Base-by-base conservation (phyloP, 371 early-diverging fungal species). In the Fennellomyces sp. region DNA sequence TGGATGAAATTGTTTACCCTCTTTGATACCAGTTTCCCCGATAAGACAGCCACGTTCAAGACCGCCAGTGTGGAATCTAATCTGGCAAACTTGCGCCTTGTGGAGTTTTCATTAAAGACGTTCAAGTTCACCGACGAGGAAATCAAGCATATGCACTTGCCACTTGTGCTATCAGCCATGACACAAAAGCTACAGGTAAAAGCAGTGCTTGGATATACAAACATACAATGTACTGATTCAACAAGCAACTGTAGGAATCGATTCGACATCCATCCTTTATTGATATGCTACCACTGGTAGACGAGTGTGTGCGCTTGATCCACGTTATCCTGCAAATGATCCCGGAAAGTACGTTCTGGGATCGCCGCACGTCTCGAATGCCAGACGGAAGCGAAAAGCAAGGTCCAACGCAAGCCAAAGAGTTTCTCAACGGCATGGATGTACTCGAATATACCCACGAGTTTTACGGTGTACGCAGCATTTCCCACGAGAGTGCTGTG, bases 61-160 rank as follows among this genome's bases (percentile, higher is more conserved):
- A 11, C 13, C 33, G 5, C 49, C 50, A 61, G 41, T 23, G 27
- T 19, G 30, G 41, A 48, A 55, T 21, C n/a, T 33, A 64, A 80
- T n/a, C 52, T 78, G 0, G 78, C 78, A 11, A 82, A 75, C 4
- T 57, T 91, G 56, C 66, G 78, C 7, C 62, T 92, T 41, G 70
- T 92, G 13, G 73, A 84, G 19, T 94, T 91, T 60, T 78, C 89
- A 10, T 60, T 94, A 17, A 75, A 84, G 35, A 74, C 85, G 1
- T 86, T 91, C 64, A 84, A 88, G 53, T 69, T 91, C 31, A 82
- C 83, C 26, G 95, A 95, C 51, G 93, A 94, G 26, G 94, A 95
- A 48, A 87, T 86, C 31, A 75, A 81, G 47, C 88, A 89, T 15
- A 78, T 92, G 48, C 94, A 95, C 63, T 68, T 93, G 11, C 94